phyloP scores from a whole-genome alignment of 306 rosid genomes.

The Pachyrhizus erosus region DNA sequence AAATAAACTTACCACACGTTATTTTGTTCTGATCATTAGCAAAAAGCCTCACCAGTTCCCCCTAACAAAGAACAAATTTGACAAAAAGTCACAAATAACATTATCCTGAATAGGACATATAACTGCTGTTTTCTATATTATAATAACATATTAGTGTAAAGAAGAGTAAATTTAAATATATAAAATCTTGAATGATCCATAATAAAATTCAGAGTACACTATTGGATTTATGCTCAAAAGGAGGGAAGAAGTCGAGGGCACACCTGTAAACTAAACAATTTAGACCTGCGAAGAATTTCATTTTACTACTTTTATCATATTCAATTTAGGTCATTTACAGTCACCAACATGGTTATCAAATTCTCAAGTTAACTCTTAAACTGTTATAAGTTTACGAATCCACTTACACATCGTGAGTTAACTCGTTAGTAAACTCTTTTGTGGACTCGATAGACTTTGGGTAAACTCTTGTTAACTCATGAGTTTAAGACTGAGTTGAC shows the following conservation, averaged over 20 bases:
- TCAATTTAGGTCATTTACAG: background rate
- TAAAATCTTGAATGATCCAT: background rate
- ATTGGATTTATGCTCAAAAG: background rate
- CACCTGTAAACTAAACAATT: background rate
- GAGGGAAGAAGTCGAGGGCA: background rate
- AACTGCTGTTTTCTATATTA: background rate
- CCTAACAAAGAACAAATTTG: constrained; percentile 62
- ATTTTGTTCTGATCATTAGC: constrained; percentile 96
- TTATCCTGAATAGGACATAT: constrained; percentile 4
- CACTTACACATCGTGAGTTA: no score
- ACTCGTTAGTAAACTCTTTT: no score
- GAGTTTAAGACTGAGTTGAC: no score
- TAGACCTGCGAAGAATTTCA: background rate
- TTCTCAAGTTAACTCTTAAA: no score
- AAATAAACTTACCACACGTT: constrained; percentile 75
- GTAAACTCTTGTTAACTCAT: no score
- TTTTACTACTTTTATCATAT: background rate
- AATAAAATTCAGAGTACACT: background rate
- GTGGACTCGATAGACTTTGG: no score
- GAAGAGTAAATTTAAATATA: background rate
- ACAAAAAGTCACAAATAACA: constrained; percentile 19
- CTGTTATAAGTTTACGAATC: no score
- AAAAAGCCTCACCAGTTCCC: constrained; percentile 85
- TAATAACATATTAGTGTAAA: background rate
- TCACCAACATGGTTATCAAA: no score